phyloP scores from a whole-genome alignment of 129 eudicot genomes.

The Centaurea solstitialis region DNA sequence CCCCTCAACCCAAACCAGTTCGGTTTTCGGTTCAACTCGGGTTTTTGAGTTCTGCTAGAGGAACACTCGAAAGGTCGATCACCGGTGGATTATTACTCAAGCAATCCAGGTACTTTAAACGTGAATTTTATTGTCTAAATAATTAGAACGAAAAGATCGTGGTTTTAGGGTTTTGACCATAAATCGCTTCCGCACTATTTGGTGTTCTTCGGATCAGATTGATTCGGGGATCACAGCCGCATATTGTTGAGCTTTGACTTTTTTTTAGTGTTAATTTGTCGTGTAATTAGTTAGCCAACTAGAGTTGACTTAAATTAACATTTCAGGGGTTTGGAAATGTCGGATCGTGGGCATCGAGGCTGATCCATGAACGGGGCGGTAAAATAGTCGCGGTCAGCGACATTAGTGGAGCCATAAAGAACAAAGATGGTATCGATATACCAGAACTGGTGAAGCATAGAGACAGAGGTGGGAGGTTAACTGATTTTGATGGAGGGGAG shows the following conservation, averaged over 20 bases:
- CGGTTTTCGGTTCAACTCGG: too few relatives aligned
- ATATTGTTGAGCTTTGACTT: not conserved
- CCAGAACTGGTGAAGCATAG: constrained; percentile 52
- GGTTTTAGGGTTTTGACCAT: too few relatives aligned
- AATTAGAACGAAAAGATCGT: too few relatives aligned
- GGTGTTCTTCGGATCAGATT: too few relatives aligned
- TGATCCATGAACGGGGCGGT: constrained; percentile 71
- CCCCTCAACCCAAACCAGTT: too few relatives aligned
- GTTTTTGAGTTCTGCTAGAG: too few relatives aligned
- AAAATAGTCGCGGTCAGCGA: constrained; percentile 82
- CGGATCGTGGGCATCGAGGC: constrained; percentile 71
- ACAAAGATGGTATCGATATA: constrained; percentile 65
- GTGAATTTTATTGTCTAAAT: too few relatives aligned
- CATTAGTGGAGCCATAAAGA: constrained; percentile 70
- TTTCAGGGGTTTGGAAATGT: constrained; percentile 76
- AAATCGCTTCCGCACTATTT: too few relatives aligned
- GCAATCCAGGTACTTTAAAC: too few relatives aligned
- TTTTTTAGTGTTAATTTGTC: not conserved
- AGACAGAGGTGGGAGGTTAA: constrained; percentile 48
- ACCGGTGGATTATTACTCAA: too few relatives aligned
- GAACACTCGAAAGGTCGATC: too few relatives aligned
- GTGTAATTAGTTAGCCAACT: not conserved
- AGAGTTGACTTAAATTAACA: not conserved
- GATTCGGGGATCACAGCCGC: too few relatives aligned
- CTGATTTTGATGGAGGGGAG: constrained; percentile 65